phyloP scores from a whole-genome alignment of 106 monocot species.

The Allium fistulosum region DNA sequence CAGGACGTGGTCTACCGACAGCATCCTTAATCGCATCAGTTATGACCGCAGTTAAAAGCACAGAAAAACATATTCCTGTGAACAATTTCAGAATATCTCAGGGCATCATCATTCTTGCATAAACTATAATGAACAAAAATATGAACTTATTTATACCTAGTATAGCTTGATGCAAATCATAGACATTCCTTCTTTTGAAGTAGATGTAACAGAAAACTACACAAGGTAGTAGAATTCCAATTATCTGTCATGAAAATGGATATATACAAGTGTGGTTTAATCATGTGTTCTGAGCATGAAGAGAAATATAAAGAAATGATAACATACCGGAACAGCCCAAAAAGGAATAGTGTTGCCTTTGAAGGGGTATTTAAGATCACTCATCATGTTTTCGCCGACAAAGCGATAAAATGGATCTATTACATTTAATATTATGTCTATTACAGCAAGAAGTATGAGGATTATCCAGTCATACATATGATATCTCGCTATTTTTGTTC shows the following conservation, averaged over 20 bases:
- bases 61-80: slow-evolving; percentile 51
- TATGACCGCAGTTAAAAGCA: slow-evolving; percentile 59
- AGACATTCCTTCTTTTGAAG: slow-evolving; percentile 54
- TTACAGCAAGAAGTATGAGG: slow-evolving; percentile 5
- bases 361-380: slow-evolving; percentile 26
- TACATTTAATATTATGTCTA: slow-evolving; percentile 1
- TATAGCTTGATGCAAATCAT: slow-evolving; percentile 76
- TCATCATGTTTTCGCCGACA: slow-evolving; percentile 11
- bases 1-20: slow-evolving; percentile 75
- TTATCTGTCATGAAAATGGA: neutral
- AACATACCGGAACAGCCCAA: slow-evolving; percentile 41
- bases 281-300: neutral
- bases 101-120: neutral
- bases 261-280: neutral
- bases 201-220: neutral
- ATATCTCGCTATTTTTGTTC: slow-evolving; percentile 1
- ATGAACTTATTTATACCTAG: slow-evolving; percentile 29
- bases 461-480: slow-evolving; percentile 14
- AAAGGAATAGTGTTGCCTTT: slow-evolving; percentile 40
- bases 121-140: neutral
- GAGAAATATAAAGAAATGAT: neutral
- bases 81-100: neutral
- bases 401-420: slow-evolving; percentile 10
- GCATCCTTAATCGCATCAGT: slow-evolving; percentile 92
- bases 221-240: slow-evolving; percentile 4